Percentiles rank a stretch among this genome's conserved stretches.
Conservation (phyloP, 202 grass and related monocot genomes). For the Brachypodium distachyon region DNA sequence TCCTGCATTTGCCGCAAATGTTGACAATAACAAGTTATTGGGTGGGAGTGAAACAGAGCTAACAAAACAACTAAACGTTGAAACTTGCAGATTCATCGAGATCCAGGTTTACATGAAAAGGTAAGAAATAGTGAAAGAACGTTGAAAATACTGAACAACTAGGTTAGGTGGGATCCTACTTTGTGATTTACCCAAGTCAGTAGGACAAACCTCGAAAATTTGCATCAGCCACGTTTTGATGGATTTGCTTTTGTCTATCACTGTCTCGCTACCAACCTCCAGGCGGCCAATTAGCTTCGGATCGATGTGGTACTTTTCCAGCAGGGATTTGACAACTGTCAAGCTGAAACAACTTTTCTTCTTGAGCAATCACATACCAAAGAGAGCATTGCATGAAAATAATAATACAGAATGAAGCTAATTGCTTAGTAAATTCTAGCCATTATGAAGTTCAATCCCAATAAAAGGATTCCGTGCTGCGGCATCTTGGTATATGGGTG, state of each 20-base stretch:
- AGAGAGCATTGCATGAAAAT: neutral
- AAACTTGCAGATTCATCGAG: neutral
- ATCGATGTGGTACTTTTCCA: constrained; percentile 70
- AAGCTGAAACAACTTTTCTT: constrained; percentile 43
- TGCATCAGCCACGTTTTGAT: constrained; percentile 98
- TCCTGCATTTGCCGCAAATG: constrained; percentile 35
- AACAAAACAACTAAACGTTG: neutral
- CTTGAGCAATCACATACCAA: constrained; percentile 15
- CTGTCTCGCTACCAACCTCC: constrained; percentile 82
- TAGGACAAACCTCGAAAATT: constrained; percentile 59
- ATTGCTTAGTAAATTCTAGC: neutral
- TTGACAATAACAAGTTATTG: neutral
- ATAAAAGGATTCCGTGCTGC: too few relatives aligned
- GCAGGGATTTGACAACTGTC: constrained; percentile 59
- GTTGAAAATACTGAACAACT: neutral
- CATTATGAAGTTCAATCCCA: neutral
- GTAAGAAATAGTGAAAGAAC: neutral
- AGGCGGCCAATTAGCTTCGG: constrained; percentile 55
- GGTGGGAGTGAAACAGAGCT: neutral
- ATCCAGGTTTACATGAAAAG: neutral
- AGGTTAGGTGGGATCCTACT: neutral
- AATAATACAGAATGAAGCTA: neutral
- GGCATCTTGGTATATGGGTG: too few relatives aligned
- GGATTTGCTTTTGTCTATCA: constrained; percentile 94
- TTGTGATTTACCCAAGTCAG: neutral